A percentile compares a stretch with the other conserved stretches of the same genome.
Evolutionary conservation across 2,329 filamentous ascomycete species (phyloP).

Genomic region (Botrytis fragariae): DNA sequence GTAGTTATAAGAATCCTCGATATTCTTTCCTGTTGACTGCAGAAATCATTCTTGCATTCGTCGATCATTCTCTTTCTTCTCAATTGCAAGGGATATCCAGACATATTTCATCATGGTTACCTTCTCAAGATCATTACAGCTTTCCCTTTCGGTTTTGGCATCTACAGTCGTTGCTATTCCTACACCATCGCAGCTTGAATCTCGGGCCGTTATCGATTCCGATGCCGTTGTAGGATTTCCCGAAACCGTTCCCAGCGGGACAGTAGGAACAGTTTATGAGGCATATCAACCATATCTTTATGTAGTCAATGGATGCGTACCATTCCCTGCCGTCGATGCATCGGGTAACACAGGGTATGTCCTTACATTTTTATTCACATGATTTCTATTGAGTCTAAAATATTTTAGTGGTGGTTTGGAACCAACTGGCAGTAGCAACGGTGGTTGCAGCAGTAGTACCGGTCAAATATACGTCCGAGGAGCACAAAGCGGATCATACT

Average conservation of each 20-base stretch:
- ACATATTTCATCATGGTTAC: slow-evolving; percentile 25
- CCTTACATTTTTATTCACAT: background rate
- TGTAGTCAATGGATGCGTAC: slow-evolving; percentile 59
- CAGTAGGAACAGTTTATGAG: slow-evolving; percentile 48
- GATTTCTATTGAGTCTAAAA: slow-evolving; percentile 6
- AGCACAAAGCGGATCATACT: slow-evolving; percentile 42
- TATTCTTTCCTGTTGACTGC: background rate
- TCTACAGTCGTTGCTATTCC: slow-evolving; percentile 22
- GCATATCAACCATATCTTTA: slow-evolving; percentile 56
- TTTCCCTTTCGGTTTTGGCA: slow-evolving; percentile 25
- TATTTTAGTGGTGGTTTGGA: slow-evolving; percentile 31
- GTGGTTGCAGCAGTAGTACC: slow-evolving; percentile 44
- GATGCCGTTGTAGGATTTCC: slow-evolving; percentile 52
- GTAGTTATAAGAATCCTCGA: background rate
- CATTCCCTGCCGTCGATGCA: slow-evolving; percentile 59
- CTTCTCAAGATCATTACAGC: slow-evolving; percentile 24
- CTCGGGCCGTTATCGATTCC: slow-evolving; percentile 45
- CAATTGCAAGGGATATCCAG: background rate
- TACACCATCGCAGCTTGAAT: slow-evolving; percentile 30
- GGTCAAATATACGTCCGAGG: slow-evolving; percentile 53
- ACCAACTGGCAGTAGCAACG: slow-evolving; percentile 41
- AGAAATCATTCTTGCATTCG: background rate
- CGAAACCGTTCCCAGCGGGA: slow-evolving; percentile 50
- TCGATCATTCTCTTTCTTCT: background rate
- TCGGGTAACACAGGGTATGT: slow-evolving; percentile 55